A percentile compares a stretch with the other conserved stretches of the same genome.
Evolutionary conservation across 2,329 filamentous ascomycete species (phyloP).

Genomic region (Microdochium trichocladiopsis): DNA sequence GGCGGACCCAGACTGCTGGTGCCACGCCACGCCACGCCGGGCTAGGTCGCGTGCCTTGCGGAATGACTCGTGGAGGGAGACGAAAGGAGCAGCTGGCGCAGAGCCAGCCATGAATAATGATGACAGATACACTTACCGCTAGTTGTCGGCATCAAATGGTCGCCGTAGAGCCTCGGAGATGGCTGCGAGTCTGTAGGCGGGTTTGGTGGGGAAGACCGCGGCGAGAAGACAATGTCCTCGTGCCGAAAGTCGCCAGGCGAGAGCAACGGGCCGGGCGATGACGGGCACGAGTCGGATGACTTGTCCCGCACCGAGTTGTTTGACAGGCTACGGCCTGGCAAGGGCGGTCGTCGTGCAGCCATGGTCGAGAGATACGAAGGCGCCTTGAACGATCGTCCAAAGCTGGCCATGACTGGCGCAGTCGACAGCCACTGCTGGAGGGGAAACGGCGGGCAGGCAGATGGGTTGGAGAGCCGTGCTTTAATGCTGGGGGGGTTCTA

Average conservation of each 20-base stretch:
- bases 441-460: slow-evolving; percentile 3
- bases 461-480: no score
- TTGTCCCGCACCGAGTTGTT: slow-evolving; percentile 11
- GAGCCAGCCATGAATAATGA: neutral
- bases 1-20: neutral
- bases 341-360: slow-evolving; percentile 33
- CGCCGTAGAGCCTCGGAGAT: slow-evolving; percentile 8
- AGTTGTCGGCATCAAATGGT: slow-evolving; percentile 11
- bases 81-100: neutral
- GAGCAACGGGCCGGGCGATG: slow-evolving; percentile 12
- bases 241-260: slow-evolving; percentile 14
- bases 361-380: slow-evolving; percentile 32
- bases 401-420: slow-evolving; percentile 32
- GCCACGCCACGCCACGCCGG: neutral
- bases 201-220: slow-evolving; percentile 19
- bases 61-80: neutral
- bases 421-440: slow-evolving; percentile 2
- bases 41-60: neutral
- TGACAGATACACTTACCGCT: neutral
- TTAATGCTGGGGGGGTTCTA: no score
- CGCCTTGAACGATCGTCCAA: slow-evolving; percentile 42
- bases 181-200: slow-evolving; percentile 7
- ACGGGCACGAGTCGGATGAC: slow-evolving; percentile 36
- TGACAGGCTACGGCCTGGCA: slow-evolving; percentile 35
- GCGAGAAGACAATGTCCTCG: slow-evolving; percentile 29